phyloP scores from a whole-genome alignment of 2,329 filamentous ascomycete species.

The Fusarium mexicanum region DNA sequence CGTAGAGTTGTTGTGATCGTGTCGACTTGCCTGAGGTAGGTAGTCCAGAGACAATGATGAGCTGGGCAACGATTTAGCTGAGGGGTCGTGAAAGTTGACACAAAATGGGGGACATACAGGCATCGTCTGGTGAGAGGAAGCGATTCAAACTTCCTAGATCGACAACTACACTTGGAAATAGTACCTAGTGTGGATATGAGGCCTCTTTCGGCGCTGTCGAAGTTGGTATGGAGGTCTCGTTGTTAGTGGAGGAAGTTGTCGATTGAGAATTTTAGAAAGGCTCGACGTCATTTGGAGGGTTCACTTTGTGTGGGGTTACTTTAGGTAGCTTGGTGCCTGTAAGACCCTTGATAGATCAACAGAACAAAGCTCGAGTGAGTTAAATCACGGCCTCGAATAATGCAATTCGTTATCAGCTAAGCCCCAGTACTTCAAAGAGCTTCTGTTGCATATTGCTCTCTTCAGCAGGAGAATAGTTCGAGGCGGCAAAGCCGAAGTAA shows the following conservation, averaged over 20 bases:
- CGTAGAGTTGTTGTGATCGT: slow-evolving; percentile 71
- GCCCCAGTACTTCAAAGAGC: not conserved
- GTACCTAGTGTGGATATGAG: not conserved
- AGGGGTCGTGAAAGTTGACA: slow-evolving; percentile 3
- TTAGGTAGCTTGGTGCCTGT: not conserved
- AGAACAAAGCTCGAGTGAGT: not conserved
- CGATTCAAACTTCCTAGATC: not conserved
- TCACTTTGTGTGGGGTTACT: slow-evolving; percentile 6
- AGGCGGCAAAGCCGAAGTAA: not conserved
- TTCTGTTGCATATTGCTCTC: not conserved
- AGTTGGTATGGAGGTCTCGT: not conserved
- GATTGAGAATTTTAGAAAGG: slow-evolving; percentile 19
- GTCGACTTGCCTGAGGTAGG: slow-evolving; percentile 76
- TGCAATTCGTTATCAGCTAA: not conserved
- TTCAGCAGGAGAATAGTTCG: not conserved
- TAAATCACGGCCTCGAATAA: not conserved
- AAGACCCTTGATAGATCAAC: slow-evolving; percentile 4
- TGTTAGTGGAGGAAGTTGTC: slow-evolving; percentile 5
- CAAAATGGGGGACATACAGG: slow-evolving; percentile 30
- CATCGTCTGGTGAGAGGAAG: slow-evolving; percentile 22
- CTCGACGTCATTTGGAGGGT: slow-evolving; percentile 28
- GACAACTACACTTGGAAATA: not conserved
- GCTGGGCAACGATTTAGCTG: slow-evolving; percentile 52
- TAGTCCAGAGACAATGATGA: slow-evolving; percentile 73
- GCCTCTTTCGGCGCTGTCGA: not conserved